Evolutionary conservation across 148 eudicot genomes (phyloP), one percentile per base, ranked within the genome.

Genomic region (Linanthus parryae): DNA sequence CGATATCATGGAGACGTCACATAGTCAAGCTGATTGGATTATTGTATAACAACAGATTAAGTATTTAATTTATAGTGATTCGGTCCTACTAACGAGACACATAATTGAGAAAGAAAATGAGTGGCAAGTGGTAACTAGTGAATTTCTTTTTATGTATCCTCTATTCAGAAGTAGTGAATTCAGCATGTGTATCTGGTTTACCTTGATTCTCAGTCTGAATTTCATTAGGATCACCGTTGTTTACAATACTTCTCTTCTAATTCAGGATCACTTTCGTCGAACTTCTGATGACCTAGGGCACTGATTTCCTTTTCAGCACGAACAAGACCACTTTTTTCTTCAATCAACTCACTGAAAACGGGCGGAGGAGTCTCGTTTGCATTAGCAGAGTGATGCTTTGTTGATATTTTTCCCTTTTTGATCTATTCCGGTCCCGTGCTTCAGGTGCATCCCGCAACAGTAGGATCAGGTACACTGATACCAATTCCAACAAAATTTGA

Each of bases 321-420:
- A n/a, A 15, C 27, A 26, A 12, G 39, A 57, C 56, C 68, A 6
- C 30, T 38, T 22, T 65, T 53, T 40, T 43, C 8, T 18, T 51
- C 49, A 45, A 49, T 47, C 17, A 29, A 39, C 48, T 31, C 66
- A 37, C 55, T 21, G 27, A 29, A 35, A 16, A 24, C 42, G 30
- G 39, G 40, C 8, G 12, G 36, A 43, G 56, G 52, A 20, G 51
- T 44, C 46, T 54, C 61, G 63, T 52, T 26, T 37, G 17, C 17
- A 48, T 46, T 37, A 52, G 46, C 45, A 37, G 49, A 65, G 37
- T 24, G 36, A 55, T 40, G n/a, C 47, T 73, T 70, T 70, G 67
- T 64, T 23, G 50, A 35, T 26, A 59, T 52, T 53, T 68, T 24
- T 42, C 17, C 35, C 44, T 66, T 54, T 61, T 67, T n/a, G 23